Evolutionary conservation across 169 alveolate species (phyloP).

Genomic region (Plasmodium cynomolgi): DNA sequence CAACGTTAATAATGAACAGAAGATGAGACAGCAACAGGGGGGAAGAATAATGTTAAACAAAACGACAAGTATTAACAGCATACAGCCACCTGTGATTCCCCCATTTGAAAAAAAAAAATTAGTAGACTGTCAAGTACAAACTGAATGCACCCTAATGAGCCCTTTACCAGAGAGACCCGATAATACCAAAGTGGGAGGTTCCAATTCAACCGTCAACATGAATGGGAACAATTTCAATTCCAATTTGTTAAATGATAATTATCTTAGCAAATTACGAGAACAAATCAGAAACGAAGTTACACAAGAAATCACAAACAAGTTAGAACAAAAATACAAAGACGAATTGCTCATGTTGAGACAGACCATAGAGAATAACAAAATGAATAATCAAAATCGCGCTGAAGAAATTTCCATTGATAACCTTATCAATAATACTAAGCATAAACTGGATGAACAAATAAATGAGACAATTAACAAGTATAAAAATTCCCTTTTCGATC

Average conservation of each 20-base stretch:
- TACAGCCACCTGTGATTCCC: neutral
- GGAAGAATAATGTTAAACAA: constrained; percentile 6
- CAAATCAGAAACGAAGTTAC: constrained; percentile 45
- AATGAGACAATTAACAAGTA: constrained; percentile 45
- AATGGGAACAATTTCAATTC: neutral
- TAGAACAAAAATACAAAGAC: constrained; percentile 61
- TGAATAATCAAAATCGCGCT: neutral
- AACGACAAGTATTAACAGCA: neutral
- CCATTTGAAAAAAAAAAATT: neutral
- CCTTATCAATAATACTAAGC: constrained; percentile 2
- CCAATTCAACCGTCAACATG: neutral
- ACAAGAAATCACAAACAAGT: constrained; percentile 34
- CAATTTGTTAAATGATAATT: neutral
- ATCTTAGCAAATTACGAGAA: constrained; percentile 17
- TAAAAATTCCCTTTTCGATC: constrained; percentile 36
- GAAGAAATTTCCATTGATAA: constrained; percentile 23
- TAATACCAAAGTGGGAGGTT: neutral
- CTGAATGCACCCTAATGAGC: neutral
- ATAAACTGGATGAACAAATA: constrained; percentile 48
- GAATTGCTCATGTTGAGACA: constrained; percentile 16
- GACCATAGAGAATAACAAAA: neutral
- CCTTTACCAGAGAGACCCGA: neutral
- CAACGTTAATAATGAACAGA: neutral
- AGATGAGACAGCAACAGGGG: neutral
- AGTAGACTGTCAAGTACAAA: constrained; percentile 1